Evolutionary conservation across 768 basidiomycete species (phyloP).

Genomic region (Leucosporidium creatinivorum): DNA sequence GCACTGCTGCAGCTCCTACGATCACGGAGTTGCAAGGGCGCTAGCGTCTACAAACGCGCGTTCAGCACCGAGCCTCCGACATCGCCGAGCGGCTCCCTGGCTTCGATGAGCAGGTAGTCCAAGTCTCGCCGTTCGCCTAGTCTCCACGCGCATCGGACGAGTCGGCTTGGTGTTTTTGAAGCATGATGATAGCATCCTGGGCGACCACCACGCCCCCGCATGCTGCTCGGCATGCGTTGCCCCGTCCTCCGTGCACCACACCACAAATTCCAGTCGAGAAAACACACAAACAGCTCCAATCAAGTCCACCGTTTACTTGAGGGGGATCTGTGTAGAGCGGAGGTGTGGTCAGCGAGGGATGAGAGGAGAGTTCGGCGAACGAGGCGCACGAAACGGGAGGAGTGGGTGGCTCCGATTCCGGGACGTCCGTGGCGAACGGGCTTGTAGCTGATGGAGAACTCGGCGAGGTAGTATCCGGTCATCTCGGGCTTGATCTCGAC

Average conservation of each 20-base stretch:
- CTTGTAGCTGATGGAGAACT: constrained; percentile 51
- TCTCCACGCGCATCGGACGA: too few species aligned
- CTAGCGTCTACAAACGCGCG: too few species aligned
- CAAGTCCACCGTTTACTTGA: constrained; percentile 20
- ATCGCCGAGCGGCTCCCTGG: too few species aligned
- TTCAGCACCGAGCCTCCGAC: too few species aligned
- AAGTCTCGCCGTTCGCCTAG: too few species aligned
- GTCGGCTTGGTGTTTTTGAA: background rate
- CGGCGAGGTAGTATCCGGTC: constrained; percentile 98
- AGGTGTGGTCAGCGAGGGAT: background rate
- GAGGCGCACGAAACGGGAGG: constrained; percentile 64
- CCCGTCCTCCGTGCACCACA: too few species aligned
- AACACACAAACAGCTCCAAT: background rate
- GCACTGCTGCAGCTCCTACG: too few species aligned
- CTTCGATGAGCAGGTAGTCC: too few species aligned
- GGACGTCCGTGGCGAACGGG: constrained; percentile 99
- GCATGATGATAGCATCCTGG: constrained; percentile 3
- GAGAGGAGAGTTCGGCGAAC: background rate
- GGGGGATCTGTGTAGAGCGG: constrained; percentile 16
- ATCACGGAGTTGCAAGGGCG: too few species aligned
- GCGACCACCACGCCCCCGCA: background rate
- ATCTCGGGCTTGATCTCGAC: constrained; percentile 99
- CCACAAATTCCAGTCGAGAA: background rate
- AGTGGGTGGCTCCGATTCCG: constrained; percentile 90
- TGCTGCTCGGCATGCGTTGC: background rate